A percentile compares a stretch with the other conserved stretches of the same genome.
Conservation (phyloP, 148 eudicot genomes). For the Polygonum aviculare region DNA sequence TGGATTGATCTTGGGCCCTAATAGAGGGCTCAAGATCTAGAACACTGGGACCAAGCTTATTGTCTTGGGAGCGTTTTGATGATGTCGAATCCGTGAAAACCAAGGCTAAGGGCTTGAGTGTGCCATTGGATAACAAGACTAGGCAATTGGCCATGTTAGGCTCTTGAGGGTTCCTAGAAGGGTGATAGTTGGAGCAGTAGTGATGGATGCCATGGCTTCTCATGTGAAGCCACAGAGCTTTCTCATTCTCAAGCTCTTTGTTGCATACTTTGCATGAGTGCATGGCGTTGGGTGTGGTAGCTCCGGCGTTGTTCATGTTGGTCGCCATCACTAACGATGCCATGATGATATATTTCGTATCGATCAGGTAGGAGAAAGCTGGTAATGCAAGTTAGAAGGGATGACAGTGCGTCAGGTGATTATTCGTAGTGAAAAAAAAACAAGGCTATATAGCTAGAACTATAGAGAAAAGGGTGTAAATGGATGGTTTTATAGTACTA, state of each 20-base stretch:
- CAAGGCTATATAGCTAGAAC: not conserved
- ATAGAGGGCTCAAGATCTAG: not conserved
- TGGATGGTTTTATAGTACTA: not conserved
- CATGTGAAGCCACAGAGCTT: not conserved
- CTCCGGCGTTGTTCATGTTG: not conserved
- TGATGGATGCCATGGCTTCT: not conserved
- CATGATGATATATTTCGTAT: not conserved
- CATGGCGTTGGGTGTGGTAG: not conserved
- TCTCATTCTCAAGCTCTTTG: not conserved
- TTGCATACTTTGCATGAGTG: not conserved
- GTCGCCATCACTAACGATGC: not conserved
- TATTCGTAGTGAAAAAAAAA: not conserved
- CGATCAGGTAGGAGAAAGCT: too few species aligned
- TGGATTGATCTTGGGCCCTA: not conserved
- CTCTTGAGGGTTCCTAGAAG: not conserved
- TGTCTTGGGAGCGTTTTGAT: not conserved
- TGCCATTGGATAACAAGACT: not conserved
- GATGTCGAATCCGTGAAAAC: not conserved
- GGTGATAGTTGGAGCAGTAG: not conserved
- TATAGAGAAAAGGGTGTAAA: not conserved
- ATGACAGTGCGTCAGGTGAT: not conserved
- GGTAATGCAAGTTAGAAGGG: not conserved
- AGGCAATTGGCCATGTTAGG: not conserved
- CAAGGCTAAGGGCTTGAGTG: not conserved
- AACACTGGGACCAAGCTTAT: not conserved